phyloP scores from a whole-genome alignment of 2,329 filamentous ascomycete species.

The Talaromyces verruculosus region DNA sequence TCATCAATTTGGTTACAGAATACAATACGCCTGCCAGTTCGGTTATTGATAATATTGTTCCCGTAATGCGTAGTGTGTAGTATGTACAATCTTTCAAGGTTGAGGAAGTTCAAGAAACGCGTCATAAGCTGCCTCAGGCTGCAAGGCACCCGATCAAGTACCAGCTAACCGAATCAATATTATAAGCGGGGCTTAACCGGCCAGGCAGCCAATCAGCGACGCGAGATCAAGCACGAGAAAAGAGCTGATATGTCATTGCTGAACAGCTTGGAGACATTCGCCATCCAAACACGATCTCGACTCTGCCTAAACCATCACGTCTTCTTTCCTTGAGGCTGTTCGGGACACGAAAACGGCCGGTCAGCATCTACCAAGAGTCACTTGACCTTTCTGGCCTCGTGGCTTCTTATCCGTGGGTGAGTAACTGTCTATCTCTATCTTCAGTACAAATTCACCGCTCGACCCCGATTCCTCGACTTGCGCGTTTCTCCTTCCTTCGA shows the following conservation, averaged over 20 bases:
- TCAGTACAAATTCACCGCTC: not conserved
- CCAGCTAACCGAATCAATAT: not conserved
- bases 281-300: slow-evolving; percentile 1
- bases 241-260: slow-evolving; percentile 16
- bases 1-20: not conserved
- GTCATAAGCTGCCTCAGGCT: not conserved
- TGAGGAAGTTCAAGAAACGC: not conserved
- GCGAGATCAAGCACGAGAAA: slow-evolving; percentile 20
- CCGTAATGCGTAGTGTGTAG: not conserved
- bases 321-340: slow-evolving; percentile 9
- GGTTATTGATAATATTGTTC: not conserved
- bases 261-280: slow-evolving; percentile 3
- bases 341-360: slow-evolving; percentile 18
- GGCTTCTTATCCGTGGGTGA: not conserved
- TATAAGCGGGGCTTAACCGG: not conserved
- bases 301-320: not conserved
- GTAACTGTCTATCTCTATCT: not conserved
- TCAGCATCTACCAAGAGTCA: slow-evolving; percentile 2
- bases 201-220: slow-evolving; percentile 15
- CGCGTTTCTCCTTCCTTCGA: not conserved
- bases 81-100: not conserved
- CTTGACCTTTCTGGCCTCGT: slow-evolving; percentile 14
- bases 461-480: not conserved
- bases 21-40: not conserved
- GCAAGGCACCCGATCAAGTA: not conserved